phyloP scores from a whole-genome alignment of 2,329 filamentous ascomycete species.

The Colletotrichum sp. region DNA sequence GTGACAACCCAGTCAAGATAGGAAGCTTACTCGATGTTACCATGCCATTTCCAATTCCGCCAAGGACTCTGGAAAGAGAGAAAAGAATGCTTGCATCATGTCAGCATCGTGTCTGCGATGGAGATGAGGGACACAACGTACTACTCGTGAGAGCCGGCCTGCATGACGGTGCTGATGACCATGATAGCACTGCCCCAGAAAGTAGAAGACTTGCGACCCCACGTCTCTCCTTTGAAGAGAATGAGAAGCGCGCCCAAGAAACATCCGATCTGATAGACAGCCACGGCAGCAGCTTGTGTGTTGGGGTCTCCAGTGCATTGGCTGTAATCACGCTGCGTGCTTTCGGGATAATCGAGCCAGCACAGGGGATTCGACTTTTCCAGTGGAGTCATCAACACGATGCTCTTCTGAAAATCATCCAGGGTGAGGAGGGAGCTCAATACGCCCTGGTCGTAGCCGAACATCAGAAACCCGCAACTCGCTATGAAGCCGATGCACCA shows the following conservation, averaged over 20 bases:
- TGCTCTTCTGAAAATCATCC: constrained; percentile 29
- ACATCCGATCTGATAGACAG: constrained; percentile 33
- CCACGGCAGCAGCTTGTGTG: constrained; percentile 32
- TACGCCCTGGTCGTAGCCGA: constrained; percentile 33
- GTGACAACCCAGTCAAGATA: not conserved
- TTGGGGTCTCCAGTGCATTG: constrained; percentile 30
- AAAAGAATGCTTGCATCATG: not conserved
- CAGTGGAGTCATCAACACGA: constrained; percentile 30
- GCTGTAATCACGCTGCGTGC: constrained; percentile 21
- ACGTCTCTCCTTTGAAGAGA: constrained; percentile 32
- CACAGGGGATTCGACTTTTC: constrained; percentile 28
- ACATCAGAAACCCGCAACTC: constrained; percentile 33
- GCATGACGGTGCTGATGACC: constrained; percentile 33
- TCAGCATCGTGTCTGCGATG: not conserved
- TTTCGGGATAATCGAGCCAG: constrained; percentile 25
- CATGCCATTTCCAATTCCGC: constrained; percentile 32
- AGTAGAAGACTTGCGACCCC: constrained; percentile 35
- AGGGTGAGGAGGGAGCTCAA: constrained; percentile 31
- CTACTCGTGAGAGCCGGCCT: constrained; percentile 27
- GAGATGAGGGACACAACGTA: not conserved
- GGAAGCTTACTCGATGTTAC: constrained; percentile 27
- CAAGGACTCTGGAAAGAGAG: not conserved
- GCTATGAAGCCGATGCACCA: constrained; percentile 33
- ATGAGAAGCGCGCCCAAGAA: constrained; percentile 33
- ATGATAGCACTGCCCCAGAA: constrained; percentile 36